phyloP scores from a whole-genome alignment of 164 flowering plant species.

The Vitis labrusca region DNA sequence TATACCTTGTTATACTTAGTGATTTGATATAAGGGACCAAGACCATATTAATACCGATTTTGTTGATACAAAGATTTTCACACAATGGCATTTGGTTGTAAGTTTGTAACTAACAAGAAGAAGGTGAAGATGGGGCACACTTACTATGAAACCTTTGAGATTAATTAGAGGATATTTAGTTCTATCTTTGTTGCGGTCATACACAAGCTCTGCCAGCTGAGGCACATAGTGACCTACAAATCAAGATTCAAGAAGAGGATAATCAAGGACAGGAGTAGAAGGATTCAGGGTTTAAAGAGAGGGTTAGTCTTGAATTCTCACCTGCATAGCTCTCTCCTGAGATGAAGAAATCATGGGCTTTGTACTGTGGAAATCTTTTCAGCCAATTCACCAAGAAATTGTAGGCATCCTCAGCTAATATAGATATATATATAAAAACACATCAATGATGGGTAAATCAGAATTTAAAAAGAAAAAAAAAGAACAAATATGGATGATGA shows the following conservation, averaged over 20 bases:
- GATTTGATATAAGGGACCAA: too few relatives aligned
- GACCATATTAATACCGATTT: too few relatives aligned
- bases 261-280: neutral
- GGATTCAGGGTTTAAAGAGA: too few relatives aligned
- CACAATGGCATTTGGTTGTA: too few relatives aligned
- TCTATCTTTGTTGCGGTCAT: conserved; percentile 44
- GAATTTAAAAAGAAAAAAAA: neutral
- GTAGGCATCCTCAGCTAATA: conserved; percentile 62
- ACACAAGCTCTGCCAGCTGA: conserved; percentile 65
- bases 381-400: conserved; percentile 68
- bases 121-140: conserved; percentile 15
- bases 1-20: too few relatives aligned
- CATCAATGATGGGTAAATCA: too few relatives aligned
- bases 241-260: neutral
- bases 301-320: neutral
- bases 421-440: too few relatives aligned
- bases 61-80: too few relatives aligned
- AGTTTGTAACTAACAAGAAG: too few relatives aligned
- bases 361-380: conserved; percentile 56
- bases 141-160: conserved; percentile 72
- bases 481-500: neutral
- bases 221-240: conserved; percentile 74
- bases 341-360: conserved; percentile 51
- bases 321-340: conserved; percentile 87
- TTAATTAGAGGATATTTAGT: conserved; percentile 37